Evolutionary conservation across 768 basidiomycete species (phyloP).

Genomic region (Podaxis sp.): DNA sequence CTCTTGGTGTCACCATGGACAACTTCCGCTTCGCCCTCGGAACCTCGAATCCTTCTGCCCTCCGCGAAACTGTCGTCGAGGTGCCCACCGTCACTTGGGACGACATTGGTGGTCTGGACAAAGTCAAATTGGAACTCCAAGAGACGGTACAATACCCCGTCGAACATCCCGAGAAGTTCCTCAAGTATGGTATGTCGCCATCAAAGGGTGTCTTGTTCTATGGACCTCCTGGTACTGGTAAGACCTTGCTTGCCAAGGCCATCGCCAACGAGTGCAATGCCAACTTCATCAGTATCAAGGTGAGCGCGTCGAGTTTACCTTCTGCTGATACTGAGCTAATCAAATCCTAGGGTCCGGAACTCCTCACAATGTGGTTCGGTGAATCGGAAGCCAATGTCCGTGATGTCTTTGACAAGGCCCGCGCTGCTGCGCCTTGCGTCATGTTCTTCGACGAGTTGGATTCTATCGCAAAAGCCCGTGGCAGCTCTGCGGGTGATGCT

Average conservation of each 20-base stretch:
- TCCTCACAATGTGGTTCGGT: conserved; percentile 99
- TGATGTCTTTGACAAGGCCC: conserved; percentile 99
- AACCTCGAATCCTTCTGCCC: conserved; percentile 95
- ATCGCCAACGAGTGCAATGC: conserved; percentile 99
- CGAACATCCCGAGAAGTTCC: conserved; percentile 99
- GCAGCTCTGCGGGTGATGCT: conserved; percentile 84
- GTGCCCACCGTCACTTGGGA: conserved; percentile 99
- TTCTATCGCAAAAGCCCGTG: conserved; percentile 97
- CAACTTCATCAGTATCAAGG: conserved; percentile 99
- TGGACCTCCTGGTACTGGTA: conserved; percentile 99
- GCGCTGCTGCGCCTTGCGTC: conserved; percentile 98
- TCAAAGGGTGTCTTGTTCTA: conserved; percentile 99
- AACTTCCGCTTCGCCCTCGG: conserved; percentile 99
- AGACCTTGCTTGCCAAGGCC: conserved; percentile 97
- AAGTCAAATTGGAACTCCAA: conserved; percentile 98
- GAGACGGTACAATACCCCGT: conserved; percentile 99
- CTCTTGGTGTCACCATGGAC: conserved; percentile 99
- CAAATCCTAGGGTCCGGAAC: conserved; percentile 76
- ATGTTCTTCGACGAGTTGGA: conserved; percentile 99
- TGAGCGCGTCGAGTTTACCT: conserved; percentile 23
- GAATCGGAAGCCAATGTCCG: conserved; percentile 99
- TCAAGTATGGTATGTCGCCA: conserved; percentile 99
- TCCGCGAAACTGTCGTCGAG: conserved; percentile 99
- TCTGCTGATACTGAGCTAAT: conserved; percentile 17
- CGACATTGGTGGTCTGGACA: conserved; percentile 99